A percentile compares a stretch with the other conserved stretches of the same genome.
Conservation (phyloP, 805 yeast genomes). For the Starmerella geochares region DNA sequence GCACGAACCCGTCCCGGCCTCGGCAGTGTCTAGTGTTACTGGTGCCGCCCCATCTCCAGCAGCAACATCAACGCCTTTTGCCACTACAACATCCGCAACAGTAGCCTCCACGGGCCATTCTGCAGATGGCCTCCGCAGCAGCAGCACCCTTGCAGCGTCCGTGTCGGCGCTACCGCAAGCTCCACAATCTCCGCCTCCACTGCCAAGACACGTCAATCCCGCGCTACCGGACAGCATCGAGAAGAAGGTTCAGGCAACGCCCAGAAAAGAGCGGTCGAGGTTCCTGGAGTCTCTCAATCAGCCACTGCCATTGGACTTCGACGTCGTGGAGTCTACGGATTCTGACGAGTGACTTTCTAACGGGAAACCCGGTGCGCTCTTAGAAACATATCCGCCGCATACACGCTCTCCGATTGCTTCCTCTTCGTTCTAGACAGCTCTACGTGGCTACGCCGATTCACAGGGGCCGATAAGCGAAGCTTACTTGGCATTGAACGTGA, state of each 20-base stretch:
- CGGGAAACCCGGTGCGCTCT: too few species aligned
- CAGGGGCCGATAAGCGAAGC: too few species aligned
- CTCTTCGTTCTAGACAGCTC: too few species aligned
- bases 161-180: neutral
- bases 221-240: neutral
- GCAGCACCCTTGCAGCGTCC: too few species aligned
- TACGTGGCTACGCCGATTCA: too few species aligned
- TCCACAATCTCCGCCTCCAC: neutral
- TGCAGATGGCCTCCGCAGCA: too few species aligned
- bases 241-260: conserved; percentile 10
- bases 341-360: conserved; percentile 12
- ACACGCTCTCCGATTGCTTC: too few species aligned
- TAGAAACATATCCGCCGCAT: too few species aligned
- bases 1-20: neutral
- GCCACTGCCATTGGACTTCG: conserved; percentile 8
- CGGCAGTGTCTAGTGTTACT: too few species aligned
- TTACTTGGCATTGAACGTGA: too few species aligned
- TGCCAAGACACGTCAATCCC: neutral
- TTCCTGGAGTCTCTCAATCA: conserved; percentile 6
- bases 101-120: neutral
- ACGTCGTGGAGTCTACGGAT: conserved; percentile 23
- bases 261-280: conserved; percentile 12
- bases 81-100: neutral
- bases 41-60: too few species aligned
- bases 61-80: neutral